Conservation (phyloP, 331 rosid species). For the Spiraea crenata region DNA sequence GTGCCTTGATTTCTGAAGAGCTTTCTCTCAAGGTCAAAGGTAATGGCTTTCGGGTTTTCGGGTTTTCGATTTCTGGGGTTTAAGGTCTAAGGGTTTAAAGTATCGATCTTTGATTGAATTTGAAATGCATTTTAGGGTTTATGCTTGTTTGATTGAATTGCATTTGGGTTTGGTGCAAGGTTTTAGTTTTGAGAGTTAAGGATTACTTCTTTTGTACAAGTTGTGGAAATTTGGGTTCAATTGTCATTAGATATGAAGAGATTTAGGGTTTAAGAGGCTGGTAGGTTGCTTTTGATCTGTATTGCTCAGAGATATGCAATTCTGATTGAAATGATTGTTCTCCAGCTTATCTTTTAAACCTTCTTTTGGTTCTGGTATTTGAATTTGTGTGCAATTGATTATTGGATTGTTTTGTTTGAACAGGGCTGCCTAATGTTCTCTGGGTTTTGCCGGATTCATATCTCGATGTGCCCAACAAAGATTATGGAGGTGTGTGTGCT, state of each 20-base stretch:
- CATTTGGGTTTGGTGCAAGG: background rate
- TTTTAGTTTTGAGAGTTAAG: slow-evolving; percentile 2
- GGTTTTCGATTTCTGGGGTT: slow-evolving; percentile 7
- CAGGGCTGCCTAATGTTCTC: slow-evolving; percentile 70
- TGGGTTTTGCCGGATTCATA: slow-evolving; percentile 99
- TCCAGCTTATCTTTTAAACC: background rate
- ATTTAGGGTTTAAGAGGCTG: background rate
- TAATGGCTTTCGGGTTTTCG: slow-evolving; percentile 19
- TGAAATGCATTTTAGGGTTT: background rate
- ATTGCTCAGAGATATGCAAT: background rate
- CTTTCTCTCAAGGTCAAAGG: slow-evolving; percentile 82
- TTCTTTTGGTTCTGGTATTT: background rate
- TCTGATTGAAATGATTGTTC: background rate
- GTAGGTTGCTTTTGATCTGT: background rate
- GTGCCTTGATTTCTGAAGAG: slow-evolving; percentile 88
- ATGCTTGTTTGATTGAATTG: slow-evolving; percentile 4
- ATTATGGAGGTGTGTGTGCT: slow-evolving; percentile 70
- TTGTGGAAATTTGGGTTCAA: background rate
- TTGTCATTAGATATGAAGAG: background rate
- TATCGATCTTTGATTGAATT: background rate
- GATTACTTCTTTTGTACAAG: background rate
- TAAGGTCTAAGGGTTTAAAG: background rate
- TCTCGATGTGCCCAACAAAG: slow-evolving; percentile 85
- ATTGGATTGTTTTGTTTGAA: slow-evolving; percentile 19
- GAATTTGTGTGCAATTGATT: slow-evolving; percentile 10